A percentile compares a stretch with the other conserved stretches of the same genome.
These are phyloP conservation scores for Antitrichia curtipendula DNA, from an alignment of 225 moss, liverwort and hornwort species.

Conservation along the genomic window DNA sequence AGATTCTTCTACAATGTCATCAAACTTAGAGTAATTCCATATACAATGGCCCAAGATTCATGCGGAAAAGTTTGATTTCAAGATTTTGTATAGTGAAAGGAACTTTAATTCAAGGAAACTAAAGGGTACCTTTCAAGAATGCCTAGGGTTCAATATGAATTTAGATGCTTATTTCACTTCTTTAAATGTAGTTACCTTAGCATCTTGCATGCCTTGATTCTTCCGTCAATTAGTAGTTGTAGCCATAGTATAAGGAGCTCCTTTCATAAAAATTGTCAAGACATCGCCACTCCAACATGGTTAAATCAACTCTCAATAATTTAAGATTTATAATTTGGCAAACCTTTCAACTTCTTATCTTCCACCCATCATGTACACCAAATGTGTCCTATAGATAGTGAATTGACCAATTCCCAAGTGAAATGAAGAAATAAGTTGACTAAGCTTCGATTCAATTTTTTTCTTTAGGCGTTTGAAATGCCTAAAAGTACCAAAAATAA, in stretches of 20 bases:
- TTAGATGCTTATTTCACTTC: neutral
- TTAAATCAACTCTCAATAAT: neutral
- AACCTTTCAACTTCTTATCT: neutral
- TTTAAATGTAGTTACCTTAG: neutral
- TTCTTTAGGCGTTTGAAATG: too few species aligned
- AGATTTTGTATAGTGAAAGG: neutral
- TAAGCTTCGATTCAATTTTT: neutral
- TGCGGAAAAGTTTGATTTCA: too few species aligned
- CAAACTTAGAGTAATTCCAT: too few species aligned
- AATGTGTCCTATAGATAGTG: neutral
- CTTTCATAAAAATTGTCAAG: neutral
- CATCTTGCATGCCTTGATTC: neutral
- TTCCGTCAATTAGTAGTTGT: neutral
- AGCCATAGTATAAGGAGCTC: accelerated
- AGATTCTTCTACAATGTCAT: too few species aligned
- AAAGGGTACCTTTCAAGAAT: too few species aligned
- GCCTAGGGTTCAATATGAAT: too few species aligned
- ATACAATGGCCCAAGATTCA: too few species aligned
- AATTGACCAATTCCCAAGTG: neutral
- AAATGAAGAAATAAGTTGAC: neutral
- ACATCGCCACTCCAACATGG: accelerated
- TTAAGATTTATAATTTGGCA: neutral
- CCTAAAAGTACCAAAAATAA: too few species aligned
- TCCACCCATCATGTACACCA: neutral
- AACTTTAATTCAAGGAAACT: neutral